A percentile compares a stretch with the other conserved stretches of the same genome.
Conservation (phyloP, 257 asterid species). For the Nicotiana sylvestris region DNA sequence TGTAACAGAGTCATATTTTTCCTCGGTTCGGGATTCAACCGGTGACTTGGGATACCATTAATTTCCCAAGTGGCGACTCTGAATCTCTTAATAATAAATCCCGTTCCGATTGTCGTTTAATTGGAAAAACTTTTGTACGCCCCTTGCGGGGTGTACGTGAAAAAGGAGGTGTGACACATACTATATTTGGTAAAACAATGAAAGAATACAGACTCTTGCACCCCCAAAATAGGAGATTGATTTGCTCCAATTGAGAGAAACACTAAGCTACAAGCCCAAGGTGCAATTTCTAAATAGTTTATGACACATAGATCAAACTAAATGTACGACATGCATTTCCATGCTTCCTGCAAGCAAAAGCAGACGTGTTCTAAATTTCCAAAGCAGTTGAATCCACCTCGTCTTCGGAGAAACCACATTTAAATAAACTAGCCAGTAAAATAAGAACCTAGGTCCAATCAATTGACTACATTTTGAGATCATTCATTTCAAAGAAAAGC, state of each 20-base stretch:
- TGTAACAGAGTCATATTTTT: no score
- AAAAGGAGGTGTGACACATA: not conserved
- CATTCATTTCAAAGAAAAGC: constrained; percentile 86
- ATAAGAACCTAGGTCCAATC: not conserved
- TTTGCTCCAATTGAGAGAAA: not conserved
- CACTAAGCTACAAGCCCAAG: not conserved
- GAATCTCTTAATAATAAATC: no score
- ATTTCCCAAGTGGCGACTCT: no score
- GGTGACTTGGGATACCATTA: no score
- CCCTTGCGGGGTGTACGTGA: no score
- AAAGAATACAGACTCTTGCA: not conserved
- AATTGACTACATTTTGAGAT: constrained; percentile 55
- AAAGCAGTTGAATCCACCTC: not conserved
- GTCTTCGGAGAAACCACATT: no score
- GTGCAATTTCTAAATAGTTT: not conserved
- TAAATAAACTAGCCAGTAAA: not conserved
- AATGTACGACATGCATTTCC: not conserved
- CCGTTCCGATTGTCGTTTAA: no score
- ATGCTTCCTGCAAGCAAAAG: not conserved
- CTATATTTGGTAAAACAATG: not conserved
- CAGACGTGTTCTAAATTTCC: not conserved
- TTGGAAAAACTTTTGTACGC: no score
- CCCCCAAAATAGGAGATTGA: not conserved
- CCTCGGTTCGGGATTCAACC: no score
- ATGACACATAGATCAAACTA: not conserved